Evolutionary conservation across 1,284 basidiomycete species (phyloP).

Genomic region (Papiliotrema nemorosa): DNA sequence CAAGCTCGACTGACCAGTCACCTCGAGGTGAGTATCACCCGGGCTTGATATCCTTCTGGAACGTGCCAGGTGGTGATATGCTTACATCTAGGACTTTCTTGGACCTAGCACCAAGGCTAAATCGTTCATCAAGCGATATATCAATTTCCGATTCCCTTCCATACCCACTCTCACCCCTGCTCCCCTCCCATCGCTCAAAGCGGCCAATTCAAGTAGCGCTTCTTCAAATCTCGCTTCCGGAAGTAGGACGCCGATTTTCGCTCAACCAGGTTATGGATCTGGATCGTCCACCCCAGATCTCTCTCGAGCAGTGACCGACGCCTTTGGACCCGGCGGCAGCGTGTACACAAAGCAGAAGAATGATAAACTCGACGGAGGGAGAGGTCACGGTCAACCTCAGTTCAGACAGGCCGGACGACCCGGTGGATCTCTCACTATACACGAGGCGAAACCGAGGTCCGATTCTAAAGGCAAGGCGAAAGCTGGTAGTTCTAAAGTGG

Average conservation of each 20-base stretch:
- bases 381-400: neutral
- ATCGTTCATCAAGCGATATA: constrained; percentile 39
- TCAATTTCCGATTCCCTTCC: constrained; percentile 34
- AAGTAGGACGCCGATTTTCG: neutral
- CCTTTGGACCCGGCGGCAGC: constrained; percentile 32
- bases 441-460: constrained; percentile 12
- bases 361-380: constrained; percentile 7
- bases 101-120: constrained; percentile 34
- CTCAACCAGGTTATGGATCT: neutral
- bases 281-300: constrained; percentile 1
- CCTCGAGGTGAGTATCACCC: constrained; percentile 31
- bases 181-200: constrained; percentile 3
- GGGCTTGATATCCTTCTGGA: neutral
- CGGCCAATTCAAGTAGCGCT: neutral
- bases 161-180: constrained; percentile 19
- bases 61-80: neutral
- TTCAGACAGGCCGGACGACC: neutral
- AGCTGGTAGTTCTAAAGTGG: constrained; percentile 9
- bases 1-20: constrained; percentile 34
- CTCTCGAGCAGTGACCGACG: constrained; percentile 20
- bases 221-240: neutral
- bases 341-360: constrained; percentile 39
- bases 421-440: constrained; percentile 28
- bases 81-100: constrained; percentile 40
- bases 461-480: neutral